These are phyloP conservation scores for Aureobasidium pullulans DNA, from an alignment of 2,329 filamentous ascomycete species.

Conservation along the genomic window DNA sequence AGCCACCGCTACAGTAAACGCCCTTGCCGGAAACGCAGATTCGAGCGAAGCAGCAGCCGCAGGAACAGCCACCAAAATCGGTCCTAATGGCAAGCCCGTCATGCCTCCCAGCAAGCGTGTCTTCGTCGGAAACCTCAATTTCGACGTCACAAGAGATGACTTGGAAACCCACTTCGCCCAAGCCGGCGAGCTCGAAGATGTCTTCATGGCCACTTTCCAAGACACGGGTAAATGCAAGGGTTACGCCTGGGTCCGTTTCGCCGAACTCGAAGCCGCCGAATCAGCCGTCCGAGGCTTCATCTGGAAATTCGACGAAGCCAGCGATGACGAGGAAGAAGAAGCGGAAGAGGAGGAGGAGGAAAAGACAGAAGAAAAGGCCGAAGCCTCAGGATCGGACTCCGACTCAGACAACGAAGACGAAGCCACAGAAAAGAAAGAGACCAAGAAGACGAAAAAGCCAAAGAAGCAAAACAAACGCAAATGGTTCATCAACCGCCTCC, in stretches of 20 bases:
- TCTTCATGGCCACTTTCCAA: slow-evolving; percentile 90
- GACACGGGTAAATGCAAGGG: slow-evolving; percentile 98
- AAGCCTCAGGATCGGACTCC: slow-evolving; percentile 27
- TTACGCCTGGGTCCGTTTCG: slow-evolving; percentile 91
- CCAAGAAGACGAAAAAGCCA: slow-evolving; percentile 27
- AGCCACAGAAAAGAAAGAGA: slow-evolving; percentile 20
- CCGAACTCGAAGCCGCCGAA: slow-evolving; percentile 65
- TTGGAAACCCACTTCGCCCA: slow-evolving; percentile 73
- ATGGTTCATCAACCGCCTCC: slow-evolving; percentile 80
- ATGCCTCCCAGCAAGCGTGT: slow-evolving; percentile 70
- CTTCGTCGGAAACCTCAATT: slow-evolving; percentile 62
- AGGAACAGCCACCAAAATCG: slow-evolving; percentile 31
- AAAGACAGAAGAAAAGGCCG: slow-evolving; percentile 20
- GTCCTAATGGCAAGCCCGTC: slow-evolving; percentile 41
- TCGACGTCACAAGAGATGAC: slow-evolving; percentile 61
- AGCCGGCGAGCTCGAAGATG: slow-evolving; percentile 74
- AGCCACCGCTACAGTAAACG: slow-evolving; percentile 29
- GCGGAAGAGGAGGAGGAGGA: slow-evolving; percentile 25
- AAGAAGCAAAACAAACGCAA: slow-evolving; percentile 45
- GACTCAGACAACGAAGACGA: slow-evolving; percentile 27
- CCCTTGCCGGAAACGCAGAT: slow-evolving; percentile 27
- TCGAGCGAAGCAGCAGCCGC: slow-evolving; percentile 16
- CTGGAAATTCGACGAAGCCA: slow-evolving; percentile 51
- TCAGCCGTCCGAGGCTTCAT: slow-evolving; percentile 76
- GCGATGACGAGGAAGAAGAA: slow-evolving; percentile 43